These are phyloP conservation scores for Nicotiana tomentosiformis DNA, from an alignment of 257 asterid genomes.

Conservation along the genomic window DNA sequence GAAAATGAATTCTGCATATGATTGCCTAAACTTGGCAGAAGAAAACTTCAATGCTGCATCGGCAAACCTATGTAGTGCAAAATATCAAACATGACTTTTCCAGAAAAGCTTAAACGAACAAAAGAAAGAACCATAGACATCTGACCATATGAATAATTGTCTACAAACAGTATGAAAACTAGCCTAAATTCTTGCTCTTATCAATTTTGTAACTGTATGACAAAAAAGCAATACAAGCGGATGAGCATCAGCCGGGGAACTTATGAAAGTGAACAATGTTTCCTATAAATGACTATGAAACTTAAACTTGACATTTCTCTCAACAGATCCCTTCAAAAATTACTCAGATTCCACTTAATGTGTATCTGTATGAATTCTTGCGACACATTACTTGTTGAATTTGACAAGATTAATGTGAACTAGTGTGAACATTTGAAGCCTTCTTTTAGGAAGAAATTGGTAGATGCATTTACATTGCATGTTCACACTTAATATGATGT, in stretches of 20 bases:
- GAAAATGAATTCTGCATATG: too few relatives aligned
- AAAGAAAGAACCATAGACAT: not conserved
- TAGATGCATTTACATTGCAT: too few relatives aligned
- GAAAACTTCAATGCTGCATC: too few relatives aligned
- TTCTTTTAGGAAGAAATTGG: too few relatives aligned
- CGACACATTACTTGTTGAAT: not conserved
- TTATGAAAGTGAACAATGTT: constrained; percentile 1
- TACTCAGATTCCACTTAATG: not conserved
- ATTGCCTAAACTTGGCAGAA: too few relatives aligned
- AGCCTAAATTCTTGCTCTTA: not conserved
- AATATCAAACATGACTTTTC: too few relatives aligned
- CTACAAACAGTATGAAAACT: not conserved
- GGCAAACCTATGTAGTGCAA: too few relatives aligned
- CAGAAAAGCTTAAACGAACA: too few relatives aligned
- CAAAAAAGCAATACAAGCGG: not conserved
- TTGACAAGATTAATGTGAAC: too few relatives aligned
- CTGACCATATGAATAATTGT: not conserved
- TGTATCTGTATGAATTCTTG: not conserved
- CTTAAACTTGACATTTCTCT: not conserved
- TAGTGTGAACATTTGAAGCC: too few relatives aligned
- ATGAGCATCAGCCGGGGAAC: not conserved
- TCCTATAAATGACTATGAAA: not conserved
- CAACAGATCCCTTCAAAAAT: not conserved
- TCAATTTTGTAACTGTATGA: not conserved
- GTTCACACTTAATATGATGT: too few relatives aligned